Base-by-base conservation (phyloP, 306 rosid species). In the Erythrophleum fordii region DNA sequence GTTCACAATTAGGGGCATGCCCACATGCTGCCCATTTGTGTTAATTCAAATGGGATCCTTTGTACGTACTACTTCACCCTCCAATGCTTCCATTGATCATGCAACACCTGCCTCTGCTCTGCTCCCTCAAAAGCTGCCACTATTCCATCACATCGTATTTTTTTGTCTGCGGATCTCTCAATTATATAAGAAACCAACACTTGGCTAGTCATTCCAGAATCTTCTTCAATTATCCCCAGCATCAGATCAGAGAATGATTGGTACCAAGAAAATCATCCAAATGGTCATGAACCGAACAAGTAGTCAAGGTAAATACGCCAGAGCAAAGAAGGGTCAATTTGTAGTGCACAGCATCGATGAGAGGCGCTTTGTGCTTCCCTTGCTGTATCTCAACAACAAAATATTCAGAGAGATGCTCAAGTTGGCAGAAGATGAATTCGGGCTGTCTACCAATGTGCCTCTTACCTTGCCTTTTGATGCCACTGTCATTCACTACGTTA, bases 351-450 rank as follows among this genome's bases (percentile, higher is more conserved):
- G 81, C 56, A 69, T 1, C 1, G 87, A 83, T 79, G 23, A 69
- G 73, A 61, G 18, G 6, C 82, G 84, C 1, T 80, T 84, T 52
- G 82, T 76, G 71, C 74, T 83, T 79, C 83, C 83, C 0, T 74
- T 83, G 49, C 5, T 3, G 53, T 83, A 79, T 79, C 58, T 80
- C 17, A 77, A 71, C n/a, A 75, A 75, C n/a, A 60, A 51, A 0
- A 84, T 84, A 2, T 69, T 75, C 42, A 80, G 58, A 59, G 83
- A 83, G 77, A 80, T 83, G 2, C 80, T 83, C 62, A 60, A 83
- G 11, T 49, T 83, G 52, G 87, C 87, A 67, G 87, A 79, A 68
- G 83, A 83, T 28, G 87, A 83, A 51, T 83, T 67, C 67, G 87
- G 81, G 64, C 28, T 68, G 0, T 59, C 44, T 8, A 48, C 60